Base-by-base conservation (phyloP, 345 rosid genomes). In the Trapa bicornis region DNA sequence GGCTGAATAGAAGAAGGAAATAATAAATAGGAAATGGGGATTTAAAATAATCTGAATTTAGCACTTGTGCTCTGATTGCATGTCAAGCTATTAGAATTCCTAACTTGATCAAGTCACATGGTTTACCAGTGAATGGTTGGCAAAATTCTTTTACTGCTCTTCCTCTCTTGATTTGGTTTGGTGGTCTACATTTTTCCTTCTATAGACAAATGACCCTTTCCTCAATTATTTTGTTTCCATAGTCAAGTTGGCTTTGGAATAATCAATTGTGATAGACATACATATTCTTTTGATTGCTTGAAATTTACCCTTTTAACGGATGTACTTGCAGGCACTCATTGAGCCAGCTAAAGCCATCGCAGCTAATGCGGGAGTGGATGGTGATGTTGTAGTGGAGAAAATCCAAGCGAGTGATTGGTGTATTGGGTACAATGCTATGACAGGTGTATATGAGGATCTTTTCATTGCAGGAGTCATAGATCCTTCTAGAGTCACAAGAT, bases 321-420 rank as follows among this genome's bases (percentile, higher is more conserved):
- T 58, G 63, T 9, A 58, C 12, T 33, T 58, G 63, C 83, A 92
- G 96, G 96, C 98, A 39, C 88, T 89, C 67, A 75, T 82, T 37
- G 87, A 86, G 68, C 98, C 98, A 71, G 77, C 93, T 60, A 79
- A 80, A 77, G 79, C 87, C 63, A 92, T 92, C 75, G 96, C 96
- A 67, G 72, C 77, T 39, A 92, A 89, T 74, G 87, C 91, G 0
- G 96, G 96, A 64, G 81, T 82, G n/a, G 96, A 86, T 67, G 96
- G 96, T 67, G 82, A 72, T 14, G 75, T 78, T 68, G 89, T 87
- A 38, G 95, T 83, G 73, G 96, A 87, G 78, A 87, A 87, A 76
- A 87, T 83, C 32, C 78, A 69, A 75, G 63, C 60, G 36, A 72
- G 70, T 0, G 85, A 79, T 38, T 92, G 95, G 96, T 71, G 79